Evolutionary conservation across 495 filamentous ascomycete species (phyloP).

Genomic region (Penicillium desertorum): DNA sequence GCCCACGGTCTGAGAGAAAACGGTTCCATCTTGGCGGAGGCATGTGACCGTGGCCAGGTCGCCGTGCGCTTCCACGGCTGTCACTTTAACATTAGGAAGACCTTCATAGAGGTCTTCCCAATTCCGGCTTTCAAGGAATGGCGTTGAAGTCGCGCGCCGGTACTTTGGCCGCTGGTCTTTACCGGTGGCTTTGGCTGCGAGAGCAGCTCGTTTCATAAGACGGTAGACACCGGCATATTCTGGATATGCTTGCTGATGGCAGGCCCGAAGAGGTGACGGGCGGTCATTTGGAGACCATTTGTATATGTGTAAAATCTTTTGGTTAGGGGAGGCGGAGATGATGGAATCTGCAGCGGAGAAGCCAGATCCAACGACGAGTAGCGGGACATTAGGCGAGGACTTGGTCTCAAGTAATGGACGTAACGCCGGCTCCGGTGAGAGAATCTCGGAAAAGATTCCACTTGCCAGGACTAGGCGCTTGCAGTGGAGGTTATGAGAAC

Average conservation of each 20-base stretch:
- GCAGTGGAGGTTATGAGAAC: conserved; percentile 54
- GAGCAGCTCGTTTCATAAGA: conserved; percentile 58
- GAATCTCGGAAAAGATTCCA: conserved; percentile 59
- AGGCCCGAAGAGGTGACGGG: conserved; percentile 59
- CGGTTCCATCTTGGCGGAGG: conserved; percentile 44
- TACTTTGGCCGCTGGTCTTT: conserved; percentile 27
- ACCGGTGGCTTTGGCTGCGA: conserved; percentile 21
- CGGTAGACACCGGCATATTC: conserved; percentile 66
- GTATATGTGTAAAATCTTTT: conserved; percentile 62
- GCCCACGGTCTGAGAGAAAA: conserved; percentile 45
- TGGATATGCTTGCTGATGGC: conserved; percentile 65
- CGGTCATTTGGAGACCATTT: conserved; percentile 59
- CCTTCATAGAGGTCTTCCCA: conserved; percentile 60
- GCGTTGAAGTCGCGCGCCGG: conserved; percentile 41
- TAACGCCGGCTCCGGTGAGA: conserved; percentile 53
- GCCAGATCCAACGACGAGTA: conserved; percentile 63
- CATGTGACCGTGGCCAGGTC: conserved; percentile 47
- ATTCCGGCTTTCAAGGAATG: conserved; percentile 46
- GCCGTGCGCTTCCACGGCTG: conserved; percentile 36
- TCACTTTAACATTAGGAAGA: conserved; percentile 55
- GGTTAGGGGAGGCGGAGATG: conserved; percentile 49
- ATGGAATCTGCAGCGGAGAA: conserved; percentile 67
- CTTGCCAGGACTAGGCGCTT: conserved; percentile 63
- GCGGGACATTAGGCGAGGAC: conserved; percentile 29
- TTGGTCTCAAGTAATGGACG: conserved; percentile 37